Evolutionary conservation across 1,139 yeast genomes (phyloP).

Genomic region (Tardiomyces blankii): DNA sequence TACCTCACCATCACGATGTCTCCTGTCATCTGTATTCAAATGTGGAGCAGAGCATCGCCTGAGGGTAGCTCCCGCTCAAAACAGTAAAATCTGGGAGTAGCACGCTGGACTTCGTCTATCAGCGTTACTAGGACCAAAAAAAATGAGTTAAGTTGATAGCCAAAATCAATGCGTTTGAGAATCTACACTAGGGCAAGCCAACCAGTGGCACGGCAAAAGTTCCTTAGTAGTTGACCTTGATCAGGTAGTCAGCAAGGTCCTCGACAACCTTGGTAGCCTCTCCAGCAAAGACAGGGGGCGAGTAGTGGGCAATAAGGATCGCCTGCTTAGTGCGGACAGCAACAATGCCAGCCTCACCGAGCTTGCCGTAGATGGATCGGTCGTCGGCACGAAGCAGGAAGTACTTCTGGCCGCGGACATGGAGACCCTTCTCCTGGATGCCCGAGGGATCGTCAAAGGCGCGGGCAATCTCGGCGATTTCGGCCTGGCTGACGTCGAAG

Average conservation of each 20-base stretch:
- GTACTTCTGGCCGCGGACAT: constrained; percentile 76
- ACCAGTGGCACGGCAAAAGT: too few relatives aligned
- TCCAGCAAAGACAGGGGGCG: constrained; percentile 77
- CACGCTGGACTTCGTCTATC: too few relatives aligned
- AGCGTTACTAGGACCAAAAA: too few relatives aligned
- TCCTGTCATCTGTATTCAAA: too few relatives aligned
- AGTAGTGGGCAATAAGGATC: constrained; percentile 81
- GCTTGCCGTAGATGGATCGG: constrained; percentile 89
- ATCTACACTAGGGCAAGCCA: too few relatives aligned
- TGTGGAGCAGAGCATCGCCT: too few relatives aligned
- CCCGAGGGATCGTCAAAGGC: constrained; percentile 75
- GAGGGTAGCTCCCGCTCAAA: too few relatives aligned
- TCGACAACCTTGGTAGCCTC: constrained; percentile 93
- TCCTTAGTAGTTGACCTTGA: constrained; percentile 64
- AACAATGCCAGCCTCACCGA: constrained; percentile 73
- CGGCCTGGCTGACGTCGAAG: constrained; percentile 56
- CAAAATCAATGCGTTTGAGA: too few relatives aligned
- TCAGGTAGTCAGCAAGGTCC: constrained; percentile 88
- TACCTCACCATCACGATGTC: too few relatives aligned
- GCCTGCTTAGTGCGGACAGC: constrained; percentile 94
- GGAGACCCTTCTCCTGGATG: constrained; percentile 79
- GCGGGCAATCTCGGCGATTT: constrained; percentile 59
- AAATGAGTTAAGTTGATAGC: too few relatives aligned
- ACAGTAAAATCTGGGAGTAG: too few relatives aligned
- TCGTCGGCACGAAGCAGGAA: constrained; percentile 84